A percentile compares a stretch with the other conserved stretches of the same genome.
phyloP scores from a whole-genome alignment of 164 flowering plant species.

The Saururus chinensis region DNA sequence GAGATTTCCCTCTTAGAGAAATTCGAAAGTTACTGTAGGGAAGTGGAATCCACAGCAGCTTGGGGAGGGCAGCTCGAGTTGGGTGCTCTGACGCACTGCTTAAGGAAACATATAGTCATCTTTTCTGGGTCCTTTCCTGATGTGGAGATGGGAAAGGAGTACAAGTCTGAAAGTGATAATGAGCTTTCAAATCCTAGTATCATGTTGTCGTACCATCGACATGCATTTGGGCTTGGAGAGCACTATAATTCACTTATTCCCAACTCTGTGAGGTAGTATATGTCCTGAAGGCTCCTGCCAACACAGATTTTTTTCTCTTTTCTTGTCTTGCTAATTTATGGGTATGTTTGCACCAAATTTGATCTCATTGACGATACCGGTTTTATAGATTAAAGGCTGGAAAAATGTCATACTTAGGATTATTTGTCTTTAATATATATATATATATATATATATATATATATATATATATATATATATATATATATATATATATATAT shows the following conservation, averaged over 20 bases:
- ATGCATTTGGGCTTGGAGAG: slow-evolving; percentile 96
- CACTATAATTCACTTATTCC: slow-evolving; percentile 87
- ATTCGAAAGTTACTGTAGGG: slow-evolving; percentile 69
- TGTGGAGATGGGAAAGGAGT: slow-evolving; percentile 96
- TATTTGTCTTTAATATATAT: too few relatives aligned
- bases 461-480: too few relatives aligned
- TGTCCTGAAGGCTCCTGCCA: neutral
- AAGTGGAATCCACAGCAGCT: slow-evolving; percentile 75
- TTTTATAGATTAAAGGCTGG: neutral
- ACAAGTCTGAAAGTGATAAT: slow-evolving; percentile 28
- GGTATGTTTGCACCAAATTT: neutral
- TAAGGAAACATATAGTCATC: slow-evolving; percentile 65
- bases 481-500: too few relatives aligned
- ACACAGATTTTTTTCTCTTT: neutral
- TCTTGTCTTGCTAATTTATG: too few relatives aligned
- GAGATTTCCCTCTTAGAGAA: slow-evolving; percentile 37
- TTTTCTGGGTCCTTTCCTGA: slow-evolving; percentile 89
- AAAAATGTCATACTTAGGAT: neutral
- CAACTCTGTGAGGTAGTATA: slow-evolving; percentile 9
- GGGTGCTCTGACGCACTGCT: slow-evolving; percentile 75
- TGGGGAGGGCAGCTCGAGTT: slow-evolving; percentile 99
- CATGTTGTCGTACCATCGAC: slow-evolving; percentile 66
- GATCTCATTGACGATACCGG: neutral
- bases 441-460: too few relatives aligned
- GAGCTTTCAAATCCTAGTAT: slow-evolving; percentile 32